Evolutionary conservation across 106 monocot genomes (phyloP).

Genomic region (Dendrobium catenatum): DNA sequence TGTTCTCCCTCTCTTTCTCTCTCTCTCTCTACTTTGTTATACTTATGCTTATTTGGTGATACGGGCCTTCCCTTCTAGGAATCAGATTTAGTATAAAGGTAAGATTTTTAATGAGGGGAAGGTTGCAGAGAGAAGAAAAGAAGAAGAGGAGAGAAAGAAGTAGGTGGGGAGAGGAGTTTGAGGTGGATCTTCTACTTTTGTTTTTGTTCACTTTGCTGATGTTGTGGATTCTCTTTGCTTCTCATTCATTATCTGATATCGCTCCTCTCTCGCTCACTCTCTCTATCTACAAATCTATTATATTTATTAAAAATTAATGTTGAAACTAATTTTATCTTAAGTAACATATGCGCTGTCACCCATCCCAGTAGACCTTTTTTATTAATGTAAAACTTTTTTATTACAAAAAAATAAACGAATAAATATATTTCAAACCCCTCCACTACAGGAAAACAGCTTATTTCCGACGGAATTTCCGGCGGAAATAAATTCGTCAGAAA

Average conservation of each 20-base stretch:
- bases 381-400: no score
- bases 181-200: slow-evolving; percentile 8
- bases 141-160: not conserved
- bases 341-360: no score
- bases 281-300: not conserved
- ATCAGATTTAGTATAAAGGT: not conserved
- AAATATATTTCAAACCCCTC: no score
- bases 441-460: no score
- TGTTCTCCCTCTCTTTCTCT: no score
- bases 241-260: no score
- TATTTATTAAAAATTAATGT: no score
- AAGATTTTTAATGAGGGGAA: not conserved
- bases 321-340: no score
- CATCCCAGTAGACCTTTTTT: no score
- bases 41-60: not conserved
- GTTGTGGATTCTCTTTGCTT: not conserved
- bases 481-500: no score
- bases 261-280: not conserved
- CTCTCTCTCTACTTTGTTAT: not conserved
- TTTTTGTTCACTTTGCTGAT: not conserved
- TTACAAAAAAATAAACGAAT: no score
- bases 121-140: not conserved
- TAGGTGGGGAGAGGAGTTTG: not conserved
- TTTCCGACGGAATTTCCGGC: no score
- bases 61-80: not conserved